Evolutionary conservation across 1,284 basidiomycete genomes (phyloP).

Genomic region (Ustilago curta): DNA sequence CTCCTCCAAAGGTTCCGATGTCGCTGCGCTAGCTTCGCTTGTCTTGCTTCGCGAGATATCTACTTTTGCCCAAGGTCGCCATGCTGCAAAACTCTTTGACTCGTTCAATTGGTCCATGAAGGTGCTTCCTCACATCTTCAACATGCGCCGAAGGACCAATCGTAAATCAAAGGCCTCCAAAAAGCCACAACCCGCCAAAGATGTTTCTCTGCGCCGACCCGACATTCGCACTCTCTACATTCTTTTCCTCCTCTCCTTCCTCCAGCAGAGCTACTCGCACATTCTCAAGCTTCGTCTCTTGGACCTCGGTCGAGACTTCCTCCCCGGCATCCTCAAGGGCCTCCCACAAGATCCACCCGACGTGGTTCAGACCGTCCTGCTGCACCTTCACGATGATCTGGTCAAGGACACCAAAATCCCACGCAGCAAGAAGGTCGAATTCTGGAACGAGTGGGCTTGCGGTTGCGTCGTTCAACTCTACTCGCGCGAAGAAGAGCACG

Average conservation of each 20-base stretch:
- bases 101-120: slow-evolving; percentile 61
- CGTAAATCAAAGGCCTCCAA: slow-evolving; percentile 33
- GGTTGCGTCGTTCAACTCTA: slow-evolving; percentile 60
- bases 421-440: slow-evolving; percentile 54
- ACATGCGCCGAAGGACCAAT: slow-evolving; percentile 49
- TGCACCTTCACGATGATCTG: slow-evolving; percentile 61
- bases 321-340: slow-evolving; percentile 54
- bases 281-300: slow-evolving; percentile 46
- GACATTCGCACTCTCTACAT: slow-evolving; percentile 66
- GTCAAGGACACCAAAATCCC: slow-evolving; percentile 57
- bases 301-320: slow-evolving; percentile 52
- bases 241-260: slow-evolving; percentile 60
- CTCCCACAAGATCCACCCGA: slow-evolving; percentile 55
- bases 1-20: slow-evolving; percentile 35
- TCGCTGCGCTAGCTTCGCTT: slow-evolving; percentile 49
- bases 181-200: slow-evolving; percentile 27
- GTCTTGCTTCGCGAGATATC: slow-evolving; percentile 54
- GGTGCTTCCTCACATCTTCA: slow-evolving; percentile 54
- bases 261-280: slow-evolving; percentile 53
- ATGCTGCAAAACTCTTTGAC: slow-evolving; percentile 55
- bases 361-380: slow-evolving; percentile 56
- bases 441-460: slow-evolving; percentile 61
- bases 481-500: slow-evolving; percentile 51
- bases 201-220: slow-evolving; percentile 52
- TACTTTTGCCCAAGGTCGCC: slow-evolving; percentile 55